Evolutionary conservation across 331 rosid species (phyloP).

Genomic region (Dryas integrifolia): DNA sequence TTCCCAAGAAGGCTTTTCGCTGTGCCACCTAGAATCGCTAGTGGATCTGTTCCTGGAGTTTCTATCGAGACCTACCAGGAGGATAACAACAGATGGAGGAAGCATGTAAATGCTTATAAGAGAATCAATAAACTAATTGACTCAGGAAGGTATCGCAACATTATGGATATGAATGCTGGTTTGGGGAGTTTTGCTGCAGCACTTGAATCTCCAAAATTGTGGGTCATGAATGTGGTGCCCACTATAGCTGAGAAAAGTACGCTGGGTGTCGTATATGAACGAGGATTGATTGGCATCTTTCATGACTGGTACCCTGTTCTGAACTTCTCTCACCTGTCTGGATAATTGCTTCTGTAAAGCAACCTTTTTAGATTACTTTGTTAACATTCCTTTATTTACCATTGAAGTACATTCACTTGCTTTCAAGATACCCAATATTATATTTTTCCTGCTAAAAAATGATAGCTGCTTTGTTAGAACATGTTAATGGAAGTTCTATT

Average conservation of each 20-base stretch:
- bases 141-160: slow-evolving; percentile 93
- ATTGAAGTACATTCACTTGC: neutral
- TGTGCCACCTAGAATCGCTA: slow-evolving; percentile 72
- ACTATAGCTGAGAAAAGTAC: slow-evolving; percentile 73
- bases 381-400: neutral
- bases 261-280: slow-evolving; percentile 66
- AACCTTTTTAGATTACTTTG: neutral
- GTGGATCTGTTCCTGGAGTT: slow-evolving; percentile 78
- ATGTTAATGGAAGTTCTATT: neutral
- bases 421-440: neutral
- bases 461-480: neutral
- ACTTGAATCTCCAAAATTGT: slow-evolving; percentile 65
- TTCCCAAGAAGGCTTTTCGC: slow-evolving; percentile 78
- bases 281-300: slow-evolving; percentile 87
- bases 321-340: slow-evolving; percentile 17
- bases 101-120: slow-evolving; percentile 77
- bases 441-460: neutral
- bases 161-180: slow-evolving; percentile 96
- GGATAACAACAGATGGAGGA: slow-evolving; percentile 74
- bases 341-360: neutral
- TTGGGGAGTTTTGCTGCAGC: slow-evolving; percentile 93
- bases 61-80: slow-evolving; percentile 58
- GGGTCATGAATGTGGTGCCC: slow-evolving; percentile 97
- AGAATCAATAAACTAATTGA: slow-evolving; percentile 61
- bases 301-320: slow-evolving; percentile 73